A percentile compares a stretch with the other conserved stretches of the same genome.
phyloP scores from a whole-genome alignment of 2,329 filamentous ascomycete species.

The Xylariomycetidae sp. region DNA sequence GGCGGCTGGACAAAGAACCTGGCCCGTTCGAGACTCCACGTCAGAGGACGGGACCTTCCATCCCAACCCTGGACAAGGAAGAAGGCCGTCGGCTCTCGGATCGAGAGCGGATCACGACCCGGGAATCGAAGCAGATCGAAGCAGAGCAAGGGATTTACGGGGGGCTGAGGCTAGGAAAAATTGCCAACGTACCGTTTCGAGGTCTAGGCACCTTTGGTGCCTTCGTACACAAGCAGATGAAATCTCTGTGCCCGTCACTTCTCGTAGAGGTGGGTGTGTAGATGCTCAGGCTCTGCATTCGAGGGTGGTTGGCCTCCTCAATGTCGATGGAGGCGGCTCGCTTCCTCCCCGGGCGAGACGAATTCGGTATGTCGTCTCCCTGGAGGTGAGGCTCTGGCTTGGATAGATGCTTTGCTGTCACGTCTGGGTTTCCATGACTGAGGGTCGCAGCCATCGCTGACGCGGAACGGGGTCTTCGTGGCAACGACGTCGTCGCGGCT shows the following conservation, averaged over 20 bases:
- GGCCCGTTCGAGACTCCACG: constrained; percentile 18
- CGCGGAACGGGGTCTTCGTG: constrained; percentile 17
- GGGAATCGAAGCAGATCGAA: constrained; percentile 3
- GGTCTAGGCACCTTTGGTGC: constrained; percentile 53
- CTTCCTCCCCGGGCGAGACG: constrained; percentile 29
- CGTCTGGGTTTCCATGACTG: constrained; percentile 6
- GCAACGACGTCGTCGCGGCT: constrained; percentile 5
- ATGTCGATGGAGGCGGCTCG: constrained; percentile 40
- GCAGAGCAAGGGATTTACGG: constrained; percentile 7
- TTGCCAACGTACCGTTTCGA: constrained; percentile 45
- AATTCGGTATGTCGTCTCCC: too few species aligned
- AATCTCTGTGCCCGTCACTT: constrained; percentile 27
- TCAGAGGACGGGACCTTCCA: constrained; percentile 14
- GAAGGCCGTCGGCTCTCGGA: neutral
- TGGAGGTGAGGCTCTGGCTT: too few species aligned
- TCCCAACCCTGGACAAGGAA: constrained; percentile 5
- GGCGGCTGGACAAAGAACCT: constrained; percentile 18
- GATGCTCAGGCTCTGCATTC: constrained; percentile 28
- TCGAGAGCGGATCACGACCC: neutral
- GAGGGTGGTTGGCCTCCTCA: constrained; percentile 35
- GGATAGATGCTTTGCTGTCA: constrained; percentile 4
- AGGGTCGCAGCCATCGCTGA: constrained; percentile 17
- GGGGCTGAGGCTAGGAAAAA: constrained; percentile 7
- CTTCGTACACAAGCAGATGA: constrained; percentile 51
- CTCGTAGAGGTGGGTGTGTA: constrained; percentile 27